Percentiles rank a stretch among this genome's conserved stretches.
Conservation (phyloP, 23 red algal species). For the Pyropia haitanensis region DNA sequence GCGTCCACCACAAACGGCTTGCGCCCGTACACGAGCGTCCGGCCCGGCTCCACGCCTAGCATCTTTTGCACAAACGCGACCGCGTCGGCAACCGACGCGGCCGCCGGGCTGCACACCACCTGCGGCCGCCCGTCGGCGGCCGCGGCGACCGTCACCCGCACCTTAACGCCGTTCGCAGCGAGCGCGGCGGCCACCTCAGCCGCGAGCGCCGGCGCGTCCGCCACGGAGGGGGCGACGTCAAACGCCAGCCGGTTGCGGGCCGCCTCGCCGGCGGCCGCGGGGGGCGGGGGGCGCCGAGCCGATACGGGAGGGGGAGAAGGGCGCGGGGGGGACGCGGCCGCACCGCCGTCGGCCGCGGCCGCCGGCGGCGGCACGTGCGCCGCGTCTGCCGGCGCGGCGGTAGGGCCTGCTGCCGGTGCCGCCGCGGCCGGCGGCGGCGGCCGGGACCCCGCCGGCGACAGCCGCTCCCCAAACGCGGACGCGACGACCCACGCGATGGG, state of each 20-base stretch:
- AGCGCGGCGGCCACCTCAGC: constrained; percentile 7
- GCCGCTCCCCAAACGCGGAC: constrained; percentile 8
- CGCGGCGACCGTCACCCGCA: constrained; percentile 1
- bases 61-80: constrained; percentile 37
- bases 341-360: too few relatives aligned
- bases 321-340: too few relatives aligned
- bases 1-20: constrained; percentile 17
- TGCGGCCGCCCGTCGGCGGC: background rate
- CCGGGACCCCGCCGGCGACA: too few relatives aligned
- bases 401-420: background rate
- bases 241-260: constrained; percentile 2
- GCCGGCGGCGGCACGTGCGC: too few relatives aligned
- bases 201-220: constrained; percentile 4
- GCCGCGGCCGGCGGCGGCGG: too few relatives aligned
- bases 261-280: too few relatives aligned
- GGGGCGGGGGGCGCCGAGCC: too few relatives aligned
- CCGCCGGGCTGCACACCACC: constrained; percentile 19
- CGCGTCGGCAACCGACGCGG: constrained; percentile 8
- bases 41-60: constrained; percentile 18
- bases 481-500: constrained; percentile 28
- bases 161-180: constrained; percentile 26
- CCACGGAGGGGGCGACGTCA: constrained; percentile 1
- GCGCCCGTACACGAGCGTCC: constrained; percentile 35
- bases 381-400: background rate
- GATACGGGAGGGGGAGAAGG: too few relatives aligned